Base-by-base conservation (phyloP, 1,284 basidiomycete genomes). In the Heliocybe sulcata region DNA sequence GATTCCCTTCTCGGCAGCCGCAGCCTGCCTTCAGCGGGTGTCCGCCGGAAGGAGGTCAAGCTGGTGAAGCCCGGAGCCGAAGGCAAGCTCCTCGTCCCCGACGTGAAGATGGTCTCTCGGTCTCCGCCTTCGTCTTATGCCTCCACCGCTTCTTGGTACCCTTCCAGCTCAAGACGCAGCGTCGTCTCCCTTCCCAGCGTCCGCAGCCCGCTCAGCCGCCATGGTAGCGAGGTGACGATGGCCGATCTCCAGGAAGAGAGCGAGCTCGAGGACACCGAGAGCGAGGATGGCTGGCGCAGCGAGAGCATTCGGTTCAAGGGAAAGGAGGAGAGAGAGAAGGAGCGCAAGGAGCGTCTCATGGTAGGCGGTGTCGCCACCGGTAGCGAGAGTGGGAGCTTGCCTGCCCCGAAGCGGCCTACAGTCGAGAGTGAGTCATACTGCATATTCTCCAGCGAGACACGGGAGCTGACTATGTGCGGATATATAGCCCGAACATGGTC, bases 61-160 rank as follows among this genome's bases (percentile, higher is more conserved):
- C 64, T 88, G 2, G 63, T 86, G 8, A 75, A 75, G 55, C 75
- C 72, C 2, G 78, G 77, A 45, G 82, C 81, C 1, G 76, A 85
- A 64, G 83, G 83, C 56, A 82, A 80, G 58, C 73, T 88, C 1
- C 74, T 87, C 3, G 85, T 87, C 0, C 85, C 85, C 2, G 69
- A 85, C 54, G 77, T 87, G 29, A 77, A 79, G 66, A 70, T 83
- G 65, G 47, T 49, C n/a, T 62, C 63, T 29, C 75, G 77, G 26
- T 53, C 61, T 31, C 62, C 65, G 45, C 64, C 65, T 29, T 63
- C 57, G 27, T 27, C 53, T 26, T 23, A 23, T 12, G 22, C 45
- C n/a, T 64, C 66, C 20, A 60, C 58, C 51, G 57, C 65, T 2
- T 61, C 63, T n/a, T 49, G 27, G 22, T 49, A 49, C 19, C 57